A percentile compares a stretch with the other conserved stretches of the same genome.
These are phyloP conservation scores for Staphylotrichum tortipilum DNA, from an alignment of 495 filamentous ascomycete genomes.

Conservation along the genomic window DNA sequence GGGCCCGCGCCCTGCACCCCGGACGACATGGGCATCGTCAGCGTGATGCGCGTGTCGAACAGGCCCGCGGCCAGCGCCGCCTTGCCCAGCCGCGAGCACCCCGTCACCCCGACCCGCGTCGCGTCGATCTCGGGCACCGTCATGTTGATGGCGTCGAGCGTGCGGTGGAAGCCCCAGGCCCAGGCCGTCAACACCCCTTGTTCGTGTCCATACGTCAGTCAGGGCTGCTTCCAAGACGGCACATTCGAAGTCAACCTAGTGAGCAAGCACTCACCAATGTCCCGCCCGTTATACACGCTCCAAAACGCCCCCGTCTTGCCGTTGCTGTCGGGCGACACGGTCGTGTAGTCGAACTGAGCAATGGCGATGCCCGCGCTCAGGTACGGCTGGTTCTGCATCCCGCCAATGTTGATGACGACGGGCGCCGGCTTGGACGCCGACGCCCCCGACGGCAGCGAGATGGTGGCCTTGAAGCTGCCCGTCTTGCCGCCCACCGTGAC, in stretches of 20 bases:
- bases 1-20: conserved; percentile 45
- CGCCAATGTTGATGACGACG: conserved; percentile 48
- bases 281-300: conserved; percentile 42
- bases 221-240: too few relatives aligned
- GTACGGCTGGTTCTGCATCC: conserved; percentile 45
- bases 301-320: conserved; percentile 45
- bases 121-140: conserved; percentile 43
- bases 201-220: too few relatives aligned
- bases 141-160: conserved; percentile 42
- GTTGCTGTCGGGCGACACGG: conserved; percentile 44
- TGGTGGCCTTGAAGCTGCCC: conserved; percentile 36
- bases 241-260: too few relatives aligned
- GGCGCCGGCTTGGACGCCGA: conserved; percentile 31
- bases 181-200: conserved; percentile 45
- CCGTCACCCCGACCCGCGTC: conserved; percentile 41
- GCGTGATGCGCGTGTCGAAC: conserved; percentile 43
- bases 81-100: conserved; percentile 45
- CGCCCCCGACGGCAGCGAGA: conserved; percentile 36
- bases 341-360: conserved; percentile 43
- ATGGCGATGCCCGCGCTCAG: conserved; percentile 42
- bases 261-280: conserved; percentile 34
- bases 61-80: conserved; percentile 44
- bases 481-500: conserved; percentile 41
- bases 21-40: conserved; percentile 49
- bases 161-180: conserved; percentile 48